Base-by-base conservation (phyloP, 1,139 yeast species). In the Candida sanyaensis region DNA sequence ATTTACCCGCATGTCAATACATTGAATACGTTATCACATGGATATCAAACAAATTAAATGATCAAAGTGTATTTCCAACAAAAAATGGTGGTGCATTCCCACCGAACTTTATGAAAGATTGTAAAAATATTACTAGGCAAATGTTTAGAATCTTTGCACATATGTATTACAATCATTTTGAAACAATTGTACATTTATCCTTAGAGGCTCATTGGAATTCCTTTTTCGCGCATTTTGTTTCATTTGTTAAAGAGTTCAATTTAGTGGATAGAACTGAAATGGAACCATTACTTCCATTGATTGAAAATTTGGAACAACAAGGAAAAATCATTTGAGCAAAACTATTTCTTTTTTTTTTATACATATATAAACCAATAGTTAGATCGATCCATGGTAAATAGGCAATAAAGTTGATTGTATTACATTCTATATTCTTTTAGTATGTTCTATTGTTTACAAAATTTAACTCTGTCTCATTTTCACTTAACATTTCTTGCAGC, bases 151-250 rank as follows among this genome's bases (percentile, higher is more conserved):
- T 93, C n/a, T 92, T 93, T 71, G 99, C 99, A 9, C 97, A 92
- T 64, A 85, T 93, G 33, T 93, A 92, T 65, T 89, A 90, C 67
- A 90, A 91, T 63, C 99, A 93, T 66, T 93, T 91, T 66, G 99
- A 93, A 57, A 89, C 86, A 61, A 81, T 93, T 37, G 84, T 93
- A 28, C 98, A 93, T 65, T 71, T 95, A 53, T 86, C 96, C 4
- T 68, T 93, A 51, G 99, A 93, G 65, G 97, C 99, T 1, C 99
- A 95, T 65, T 93, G 97, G 96, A 93, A 95, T 67, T 91, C 98
- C 4, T 90, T 92, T 61, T 95, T 93, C 68, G 95, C 97, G n/a
- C 99, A 95, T 65, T 93, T 88, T 62, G 79, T 92, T 44, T 86
- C 96, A 48, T 88, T 93, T 61, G 83, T 87, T 13, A 86, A 87